phyloP scores from a whole-genome alignment of 441 rosid species.

The Jatropha podagrica region DNA sequence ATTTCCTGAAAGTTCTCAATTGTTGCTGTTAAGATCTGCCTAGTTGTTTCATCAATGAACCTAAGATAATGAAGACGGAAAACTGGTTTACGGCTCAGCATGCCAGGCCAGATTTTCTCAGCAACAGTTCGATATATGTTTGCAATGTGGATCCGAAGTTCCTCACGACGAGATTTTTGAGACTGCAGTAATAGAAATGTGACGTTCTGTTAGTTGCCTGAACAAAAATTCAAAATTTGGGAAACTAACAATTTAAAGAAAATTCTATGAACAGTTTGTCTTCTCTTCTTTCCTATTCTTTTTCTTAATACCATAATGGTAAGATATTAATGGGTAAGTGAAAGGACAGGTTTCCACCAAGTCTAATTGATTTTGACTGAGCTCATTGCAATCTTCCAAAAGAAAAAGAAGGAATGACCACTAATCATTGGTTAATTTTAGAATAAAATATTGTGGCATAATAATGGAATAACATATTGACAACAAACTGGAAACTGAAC shows the following conservation, averaged over 20 bases:
- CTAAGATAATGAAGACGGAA: slow-evolving; percentile 91
- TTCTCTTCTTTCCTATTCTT: background rate
- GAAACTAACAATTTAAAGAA: slow-evolving; percentile 7
- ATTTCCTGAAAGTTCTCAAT: slow-evolving; percentile 90
- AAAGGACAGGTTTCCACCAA: background rate
- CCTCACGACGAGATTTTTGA: slow-evolving; percentile 97
- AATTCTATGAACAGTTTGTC: background rate
- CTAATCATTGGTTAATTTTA: background rate
- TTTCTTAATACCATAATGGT: background rate
- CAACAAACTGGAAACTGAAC: slow-evolving; percentile 3
- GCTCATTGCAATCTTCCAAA: background rate
- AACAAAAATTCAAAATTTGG: slow-evolving; percentile 4
- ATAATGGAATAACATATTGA: background rate
- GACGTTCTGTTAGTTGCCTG: slow-evolving; percentile 23
- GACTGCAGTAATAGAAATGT: slow-evolving; percentile 54
- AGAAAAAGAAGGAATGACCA: background rate
- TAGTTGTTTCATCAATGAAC: slow-evolving; percentile 89
- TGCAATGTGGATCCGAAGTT: slow-evolving; percentile 84
- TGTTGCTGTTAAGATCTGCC: slow-evolving; percentile 57
- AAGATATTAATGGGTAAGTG: background rate
- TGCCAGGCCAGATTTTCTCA: slow-evolving; percentile 98
- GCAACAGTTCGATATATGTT: slow-evolving; percentile 80
- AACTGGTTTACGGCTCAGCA: slow-evolving; percentile 81
- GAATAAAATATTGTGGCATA: background rate
- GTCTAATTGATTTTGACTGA: background rate